Percentiles rank a stretch among this genome's conserved stretches.
phyloP scores from a whole-genome alignment of 2,329 filamentous ascomycete genomes.

The Pestalotiopsis sp. region DNA sequence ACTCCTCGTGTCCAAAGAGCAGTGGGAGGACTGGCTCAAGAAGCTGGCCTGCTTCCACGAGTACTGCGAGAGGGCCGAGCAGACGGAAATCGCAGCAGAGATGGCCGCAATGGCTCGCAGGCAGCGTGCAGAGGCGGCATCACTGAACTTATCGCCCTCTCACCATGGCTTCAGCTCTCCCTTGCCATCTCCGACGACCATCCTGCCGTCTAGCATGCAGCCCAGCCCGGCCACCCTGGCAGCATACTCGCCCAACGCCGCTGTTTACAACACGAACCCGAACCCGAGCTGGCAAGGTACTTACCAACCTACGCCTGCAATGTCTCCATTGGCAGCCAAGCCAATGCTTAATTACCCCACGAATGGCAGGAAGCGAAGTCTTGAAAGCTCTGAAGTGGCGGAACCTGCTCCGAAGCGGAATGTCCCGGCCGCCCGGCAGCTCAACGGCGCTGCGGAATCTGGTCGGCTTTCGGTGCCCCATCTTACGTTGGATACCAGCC shows the following conservation, averaged over 20 bases:
- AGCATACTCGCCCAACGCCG: slow-evolving; percentile 41
- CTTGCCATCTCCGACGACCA: slow-evolving; percentile 48
- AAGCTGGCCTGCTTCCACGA: slow-evolving; percentile 80
- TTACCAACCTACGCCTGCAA: slow-evolving; percentile 37
- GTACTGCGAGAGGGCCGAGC: slow-evolving; percentile 74
- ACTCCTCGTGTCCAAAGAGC: slow-evolving; percentile 77
- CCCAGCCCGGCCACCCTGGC: slow-evolving; percentile 35
- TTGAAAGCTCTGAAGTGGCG: slow-evolving; percentile 45
- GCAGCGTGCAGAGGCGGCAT: slow-evolving; percentile 30
- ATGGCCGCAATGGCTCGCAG: slow-evolving; percentile 13
- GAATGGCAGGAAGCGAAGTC: slow-evolving; percentile 48
- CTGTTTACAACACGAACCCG: slow-evolving; percentile 21
- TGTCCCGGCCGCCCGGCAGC: slow-evolving; percentile 23
- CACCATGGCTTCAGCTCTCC: slow-evolving; percentile 43
- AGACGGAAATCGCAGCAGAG: slow-evolving; percentile 21
- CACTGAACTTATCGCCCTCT: slow-evolving; percentile 41
- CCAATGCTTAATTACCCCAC: slow-evolving; percentile 39
- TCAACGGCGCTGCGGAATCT: slow-evolving; percentile 26
- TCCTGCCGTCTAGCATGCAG: slow-evolving; percentile 32
- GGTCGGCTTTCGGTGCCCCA: slow-evolving; percentile 68
- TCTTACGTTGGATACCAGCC: slow-evolving; percentile 62
- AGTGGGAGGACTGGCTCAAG: slow-evolving; percentile 86
- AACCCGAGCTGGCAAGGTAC: slow-evolving; percentile 39
- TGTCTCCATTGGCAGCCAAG: slow-evolving; percentile 52
- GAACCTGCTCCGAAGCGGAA: slow-evolving; percentile 58